Percentiles rank a stretch among this genome's conserved stretches.
Evolutionary conservation across 2,329 filamentous ascomycete genomes (phyloP).

Genomic region (Tetracladium maxilliforme): DNA sequence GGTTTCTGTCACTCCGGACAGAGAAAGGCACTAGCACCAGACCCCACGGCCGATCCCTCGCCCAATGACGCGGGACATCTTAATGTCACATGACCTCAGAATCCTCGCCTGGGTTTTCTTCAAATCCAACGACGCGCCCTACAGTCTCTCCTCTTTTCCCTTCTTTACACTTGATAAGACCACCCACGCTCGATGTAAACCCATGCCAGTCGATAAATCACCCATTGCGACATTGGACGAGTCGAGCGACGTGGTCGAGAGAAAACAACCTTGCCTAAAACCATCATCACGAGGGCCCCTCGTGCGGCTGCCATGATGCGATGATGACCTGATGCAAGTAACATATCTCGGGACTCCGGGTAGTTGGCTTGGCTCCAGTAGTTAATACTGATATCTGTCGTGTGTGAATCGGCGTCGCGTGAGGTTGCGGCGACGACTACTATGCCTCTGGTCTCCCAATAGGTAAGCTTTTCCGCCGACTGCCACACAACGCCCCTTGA

Average conservation of each 20-base stretch:
- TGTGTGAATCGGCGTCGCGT: no score
- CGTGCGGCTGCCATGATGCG: conserved; percentile 7
- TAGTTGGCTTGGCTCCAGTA: no score
- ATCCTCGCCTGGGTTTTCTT: background rate
- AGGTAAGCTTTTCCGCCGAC: no score
- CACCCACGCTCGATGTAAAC: background rate
- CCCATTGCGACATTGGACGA: no score
- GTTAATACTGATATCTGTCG: no score
- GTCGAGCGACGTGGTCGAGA: background rate
- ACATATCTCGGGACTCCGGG: background rate
- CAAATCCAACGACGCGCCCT: background rate
- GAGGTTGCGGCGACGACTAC: no score
- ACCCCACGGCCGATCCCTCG: no score
- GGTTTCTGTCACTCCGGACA: no score
- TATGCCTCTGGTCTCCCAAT: no score
- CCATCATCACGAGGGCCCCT: conserved; percentile 2
- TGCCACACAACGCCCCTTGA: no score
- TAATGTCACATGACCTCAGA: background rate
- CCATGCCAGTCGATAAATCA: background rate
- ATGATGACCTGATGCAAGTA: conserved; percentile 1
- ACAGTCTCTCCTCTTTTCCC: background rate
- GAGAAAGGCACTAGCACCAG: no score
- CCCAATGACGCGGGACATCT: no score
- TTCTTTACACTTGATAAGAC: background rate
- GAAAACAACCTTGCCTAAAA: background rate